Base-by-base conservation (phyloP, 345 rosid genomes). In the Citrus inodora region DNA sequence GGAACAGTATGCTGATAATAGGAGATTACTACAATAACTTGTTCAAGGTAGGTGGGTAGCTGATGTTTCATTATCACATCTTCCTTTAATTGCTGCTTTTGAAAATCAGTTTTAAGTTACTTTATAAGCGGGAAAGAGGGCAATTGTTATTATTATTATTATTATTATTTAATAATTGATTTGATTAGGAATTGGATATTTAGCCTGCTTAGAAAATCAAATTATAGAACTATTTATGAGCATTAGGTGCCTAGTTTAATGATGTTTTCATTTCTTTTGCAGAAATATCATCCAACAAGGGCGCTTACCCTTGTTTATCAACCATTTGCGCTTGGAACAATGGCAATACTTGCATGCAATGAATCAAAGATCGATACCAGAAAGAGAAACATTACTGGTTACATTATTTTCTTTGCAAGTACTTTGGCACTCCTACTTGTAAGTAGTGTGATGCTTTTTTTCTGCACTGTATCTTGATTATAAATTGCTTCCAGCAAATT, bases 271-370 rank as follows among this genome's bases (percentile, higher is more conserved):
- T 53, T 77, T 33, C 68, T 37, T 81, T 62, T 83, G 82, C 74
- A 94, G 99, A 82, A 69, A 22, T 94, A 91, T 81, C 99, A 96
- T 89, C 98, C 99, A 37, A 89, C 97, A 65, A 90, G 99, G 63
- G 92, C 91, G 16, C 88, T 96, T 65, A 85, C 99, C 30, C 88
- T 96, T 22, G 91, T 96, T 64, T 94, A 94, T 73, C 94, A 87
- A 82, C 90, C 98, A 2, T 88, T 94, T 61, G 95, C 97, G 3
- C 73, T 94, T 32, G 93, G 86, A 84, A 84, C 94, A 3, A 89
- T 94, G 75, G 79, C 86, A 24, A 65, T 94, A 48, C 79, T 96
- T 0, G 86, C 98, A 5, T 89, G 89, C 82, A 38, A 90, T 0
- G 98, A 96, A 80, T 84, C 99, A 0, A 91, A 80, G 82, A 73